Evolutionary conservation across 1,284 basidiomycete species (phyloP).

Genomic region (Mycosarcoma mackinlayi): DNA sequence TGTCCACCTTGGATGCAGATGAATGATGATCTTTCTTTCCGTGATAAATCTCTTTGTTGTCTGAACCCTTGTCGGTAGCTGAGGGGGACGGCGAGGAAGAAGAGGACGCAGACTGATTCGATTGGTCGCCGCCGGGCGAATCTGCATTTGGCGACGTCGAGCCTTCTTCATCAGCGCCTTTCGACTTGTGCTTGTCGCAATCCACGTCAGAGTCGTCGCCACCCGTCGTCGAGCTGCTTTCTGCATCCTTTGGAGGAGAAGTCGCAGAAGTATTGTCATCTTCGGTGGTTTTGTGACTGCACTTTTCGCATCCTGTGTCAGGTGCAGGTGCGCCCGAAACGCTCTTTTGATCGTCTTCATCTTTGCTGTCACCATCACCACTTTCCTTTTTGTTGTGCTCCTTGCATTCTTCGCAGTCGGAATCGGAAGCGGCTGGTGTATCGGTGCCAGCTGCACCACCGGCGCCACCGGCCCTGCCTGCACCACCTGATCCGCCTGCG

Average conservation of each 20-base stretch:
- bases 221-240: not conserved
- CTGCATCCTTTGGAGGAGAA: not conserved
- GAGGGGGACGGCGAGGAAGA: constrained; percentile 1
- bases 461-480: not conserved
- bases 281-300: not conserved
- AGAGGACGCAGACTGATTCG: no score
- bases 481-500: not conserved
- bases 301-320: not conserved
- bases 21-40: constrained; percentile 12
- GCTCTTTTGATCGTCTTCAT: no score
- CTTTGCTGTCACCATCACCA: no score
- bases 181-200: constrained; percentile 9
- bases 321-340: no score
- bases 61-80: not conserved
- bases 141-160: not conserved
- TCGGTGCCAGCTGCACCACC: no score
- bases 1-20: no score
- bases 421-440: no score
- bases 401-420: no score
- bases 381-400: no score
- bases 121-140: no score
- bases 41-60: not conserved
- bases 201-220: not conserved
- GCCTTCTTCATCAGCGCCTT: not conserved
- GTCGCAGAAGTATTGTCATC: not conserved